These are phyloP conservation scores for Colletotrichum sp. DNA, from an alignment of 2,329 filamentous ascomycete species.

Conservation along the genomic window DNA sequence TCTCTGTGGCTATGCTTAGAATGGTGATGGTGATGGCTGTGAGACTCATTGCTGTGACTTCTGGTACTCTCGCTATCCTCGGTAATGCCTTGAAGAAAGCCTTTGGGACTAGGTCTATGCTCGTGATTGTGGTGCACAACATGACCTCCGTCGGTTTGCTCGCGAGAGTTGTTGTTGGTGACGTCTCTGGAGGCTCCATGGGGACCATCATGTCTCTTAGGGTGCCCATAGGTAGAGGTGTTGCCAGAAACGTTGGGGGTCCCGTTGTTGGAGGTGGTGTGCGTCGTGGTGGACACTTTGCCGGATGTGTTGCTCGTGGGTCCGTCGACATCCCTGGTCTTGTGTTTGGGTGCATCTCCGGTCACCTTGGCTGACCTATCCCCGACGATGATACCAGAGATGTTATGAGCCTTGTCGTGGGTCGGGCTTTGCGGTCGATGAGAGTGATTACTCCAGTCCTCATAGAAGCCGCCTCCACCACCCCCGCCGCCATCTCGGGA, in stretches of 20 bases:
- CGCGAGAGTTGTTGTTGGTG: neutral
- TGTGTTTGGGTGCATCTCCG: neutral
- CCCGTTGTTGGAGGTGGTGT: neutral
- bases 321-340: neutral
- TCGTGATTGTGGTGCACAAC: neutral
- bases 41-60: neutral
- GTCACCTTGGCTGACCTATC: neutral
- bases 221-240: neutral
- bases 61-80: neutral
- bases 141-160: neutral
- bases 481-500: accelerated
- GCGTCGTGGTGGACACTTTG: neutral
- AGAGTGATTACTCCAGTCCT: neutral
- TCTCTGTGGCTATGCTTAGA: neutral
- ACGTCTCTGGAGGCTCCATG: neutral
- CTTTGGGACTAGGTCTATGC: neutral
- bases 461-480: neutral
- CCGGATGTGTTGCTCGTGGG: neutral
- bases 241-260: neutral
- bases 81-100: neutral
- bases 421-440: neutral
- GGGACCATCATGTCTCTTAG: neutral
- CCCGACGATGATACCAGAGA: neutral
- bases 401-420: neutral
- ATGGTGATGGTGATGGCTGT: neutral